Conservation (phyloP, 139 green algal species). For the Ettlia oleoabundans region DNA sequence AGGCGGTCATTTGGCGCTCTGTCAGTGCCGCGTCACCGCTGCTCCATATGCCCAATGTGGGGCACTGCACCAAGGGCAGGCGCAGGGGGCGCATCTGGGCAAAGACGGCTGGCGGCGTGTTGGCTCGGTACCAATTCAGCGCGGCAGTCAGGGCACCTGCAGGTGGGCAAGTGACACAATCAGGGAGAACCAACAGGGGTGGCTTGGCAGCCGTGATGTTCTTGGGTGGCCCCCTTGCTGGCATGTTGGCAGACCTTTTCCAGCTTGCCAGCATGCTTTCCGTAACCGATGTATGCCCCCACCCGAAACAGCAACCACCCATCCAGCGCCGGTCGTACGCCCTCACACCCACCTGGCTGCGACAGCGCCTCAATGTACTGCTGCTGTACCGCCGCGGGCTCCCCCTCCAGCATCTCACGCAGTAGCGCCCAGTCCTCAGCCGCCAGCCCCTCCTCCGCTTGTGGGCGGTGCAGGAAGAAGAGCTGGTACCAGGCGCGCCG, state of each 20-base stretch:
- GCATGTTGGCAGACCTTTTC: too few relatives aligned
- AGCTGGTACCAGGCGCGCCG: slow-evolving; percentile 37
- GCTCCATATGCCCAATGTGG: slow-evolving; percentile 40
- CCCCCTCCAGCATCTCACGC: slow-evolving; percentile 30
- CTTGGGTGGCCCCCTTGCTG: too few relatives aligned
- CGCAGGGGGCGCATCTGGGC: not conserved
- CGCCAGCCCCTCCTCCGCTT: slow-evolving; percentile 26
- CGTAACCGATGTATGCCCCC: too few relatives aligned
- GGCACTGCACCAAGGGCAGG: not conserved
- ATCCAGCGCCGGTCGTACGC: too few relatives aligned
- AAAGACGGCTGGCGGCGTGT: slow-evolving; percentile 29
- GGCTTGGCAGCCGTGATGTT: too few relatives aligned
- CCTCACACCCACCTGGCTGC: not conserved
- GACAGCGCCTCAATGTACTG: not conserved
- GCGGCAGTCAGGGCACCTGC: slow-evolving; percentile 35
- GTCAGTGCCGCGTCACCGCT: slow-evolving; percentile 27
- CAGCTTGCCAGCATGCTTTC: too few relatives aligned
- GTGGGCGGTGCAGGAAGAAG: slow-evolving; percentile 34
- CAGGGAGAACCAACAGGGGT: too few relatives aligned
- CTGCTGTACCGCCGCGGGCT: not conserved
- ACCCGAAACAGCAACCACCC: too few relatives aligned
- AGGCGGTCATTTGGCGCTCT: slow-evolving; percentile 38
- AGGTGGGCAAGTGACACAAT: not conserved
- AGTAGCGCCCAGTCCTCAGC: slow-evolving; percentile 37
- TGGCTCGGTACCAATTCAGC: slow-evolving; percentile 40